Evolutionary conservation across 2,329 filamentous ascomycete genomes (phyloP).

Genomic region (Sclerotinia spermophila): DNA sequence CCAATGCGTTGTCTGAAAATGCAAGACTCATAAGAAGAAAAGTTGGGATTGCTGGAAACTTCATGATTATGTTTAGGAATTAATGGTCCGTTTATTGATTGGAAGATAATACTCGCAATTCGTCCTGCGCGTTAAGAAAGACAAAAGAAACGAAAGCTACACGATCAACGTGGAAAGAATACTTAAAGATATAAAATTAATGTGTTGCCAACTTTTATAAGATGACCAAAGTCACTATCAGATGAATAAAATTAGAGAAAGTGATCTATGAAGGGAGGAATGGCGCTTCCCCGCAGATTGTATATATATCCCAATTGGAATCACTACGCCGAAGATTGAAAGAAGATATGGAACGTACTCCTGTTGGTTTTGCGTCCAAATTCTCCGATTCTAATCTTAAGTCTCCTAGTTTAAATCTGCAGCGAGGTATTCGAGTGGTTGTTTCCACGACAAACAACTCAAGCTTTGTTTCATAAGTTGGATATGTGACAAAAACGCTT

Average conservation of each 20-base stretch:
- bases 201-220: not conserved
- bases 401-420: not conserved
- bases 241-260: not conserved
- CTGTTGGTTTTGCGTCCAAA: not conserved
- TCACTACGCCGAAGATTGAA: not conserved
- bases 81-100: not conserved
- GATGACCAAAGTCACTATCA: not conserved
- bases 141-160: not conserved
- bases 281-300: not conserved
- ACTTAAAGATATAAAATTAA: not conserved
- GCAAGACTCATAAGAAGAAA: not conserved
- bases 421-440: not conserved
- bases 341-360: not conserved
- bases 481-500: not conserved
- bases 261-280: not conserved
- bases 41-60: not conserved
- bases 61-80: not conserved
- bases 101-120: not conserved
- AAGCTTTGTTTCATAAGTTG: not conserved
- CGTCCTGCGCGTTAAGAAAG: not conserved
- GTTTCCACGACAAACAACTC: not conserved
- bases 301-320: not conserved
- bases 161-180: constrained; percentile 13
- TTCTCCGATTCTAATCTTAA: too few relatives aligned
- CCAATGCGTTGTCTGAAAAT: not conserved